Percentiles rank a stretch among this genome's conserved stretches.
These are phyloP conservation scores for Porodaedalea pini DNA, from an alignment of 1,284 basidiomycete genomes.

Conservation along the genomic window DNA sequence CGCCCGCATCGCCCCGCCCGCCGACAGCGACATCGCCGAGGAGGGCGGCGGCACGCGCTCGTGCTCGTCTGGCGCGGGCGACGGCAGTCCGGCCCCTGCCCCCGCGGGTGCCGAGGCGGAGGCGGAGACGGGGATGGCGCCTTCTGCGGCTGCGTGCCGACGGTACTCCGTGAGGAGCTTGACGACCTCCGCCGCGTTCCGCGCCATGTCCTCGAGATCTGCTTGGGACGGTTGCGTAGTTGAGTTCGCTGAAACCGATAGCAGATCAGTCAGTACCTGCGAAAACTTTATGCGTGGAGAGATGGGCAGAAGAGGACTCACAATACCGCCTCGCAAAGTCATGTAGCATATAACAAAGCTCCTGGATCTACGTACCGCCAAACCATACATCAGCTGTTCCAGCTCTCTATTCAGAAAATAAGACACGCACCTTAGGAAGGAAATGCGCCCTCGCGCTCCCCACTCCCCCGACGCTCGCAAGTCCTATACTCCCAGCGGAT, in stretches of 20 bases:
- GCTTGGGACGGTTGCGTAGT: conserved; percentile 45
- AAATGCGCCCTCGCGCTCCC: conserved; percentile 20
- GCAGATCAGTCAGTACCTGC: conserved; percentile 13
- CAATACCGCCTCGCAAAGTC: conserved; percentile 64
- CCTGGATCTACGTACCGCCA: conserved; percentile 45
- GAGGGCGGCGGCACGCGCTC: conserved; percentile 9
- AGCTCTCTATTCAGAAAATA: conserved; percentile 13
- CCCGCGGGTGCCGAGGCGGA: conserved; percentile 32
- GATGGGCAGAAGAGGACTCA: conserved; percentile 31
- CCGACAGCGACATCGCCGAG: conserved; percentile 20
- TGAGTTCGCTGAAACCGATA: conserved; percentile 43
- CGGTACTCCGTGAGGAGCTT: conserved; percentile 61
- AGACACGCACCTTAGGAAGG: conserved; percentile 25
- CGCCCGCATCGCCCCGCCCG: conserved; percentile 37
- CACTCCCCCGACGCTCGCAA: not conserved
- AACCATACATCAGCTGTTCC: conserved; percentile 16
- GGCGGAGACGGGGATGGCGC: conserved; percentile 23
- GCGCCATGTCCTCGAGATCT: conserved; percentile 65
- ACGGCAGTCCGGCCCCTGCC: conserved; percentile 15
- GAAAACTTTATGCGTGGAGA: conserved; percentile 10
- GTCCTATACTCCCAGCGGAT: not conserved
- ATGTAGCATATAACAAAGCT: conserved; percentile 57
- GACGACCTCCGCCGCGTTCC: conserved; percentile 58
- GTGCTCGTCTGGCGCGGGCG: not conserved
- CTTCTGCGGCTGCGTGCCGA: conserved; percentile 38